These are phyloP conservation scores for Malassezia dermatis DNA, from an alignment of 1,284 basidiomycete genomes.

Conservation along the genomic window DNA sequence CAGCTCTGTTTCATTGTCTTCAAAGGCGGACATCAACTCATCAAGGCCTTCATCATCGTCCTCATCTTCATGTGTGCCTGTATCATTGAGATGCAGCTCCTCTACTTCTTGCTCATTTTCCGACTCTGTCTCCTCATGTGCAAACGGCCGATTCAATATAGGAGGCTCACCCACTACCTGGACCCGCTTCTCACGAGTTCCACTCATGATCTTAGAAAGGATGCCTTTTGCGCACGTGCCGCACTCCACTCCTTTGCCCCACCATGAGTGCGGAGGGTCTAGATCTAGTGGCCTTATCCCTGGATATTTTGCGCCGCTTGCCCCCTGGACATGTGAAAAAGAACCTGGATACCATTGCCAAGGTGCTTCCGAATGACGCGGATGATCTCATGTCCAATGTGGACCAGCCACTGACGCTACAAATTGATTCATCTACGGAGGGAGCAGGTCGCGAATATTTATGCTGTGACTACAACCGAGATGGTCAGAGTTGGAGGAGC, in stretches of 20 bases:
- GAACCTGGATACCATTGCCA: conserved; percentile 72
- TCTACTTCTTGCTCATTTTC: conserved; percentile 18
- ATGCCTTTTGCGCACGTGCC: conserved; percentile 1
- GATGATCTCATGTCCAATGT: conserved; percentile 91
- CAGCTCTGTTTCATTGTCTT: conserved; percentile 50
- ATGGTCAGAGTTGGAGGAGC: conserved; percentile 87
- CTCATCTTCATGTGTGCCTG: conserved; percentile 18
- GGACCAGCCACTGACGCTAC: conserved; percentile 80
- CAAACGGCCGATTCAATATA: neutral
- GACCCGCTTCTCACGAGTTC: conserved; percentile 9
- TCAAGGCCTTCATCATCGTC: conserved; percentile 19
- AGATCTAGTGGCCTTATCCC: conserved; percentile 47
- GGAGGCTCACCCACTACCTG: conserved; percentile 11
- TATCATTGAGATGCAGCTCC: neutral
- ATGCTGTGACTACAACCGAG: conserved; percentile 93
- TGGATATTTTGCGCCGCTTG: conserved; percentile 88
- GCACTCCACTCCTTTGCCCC: conserved; percentile 2
- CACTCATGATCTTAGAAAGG: neutral
- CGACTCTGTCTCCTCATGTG: conserved; percentile 20
- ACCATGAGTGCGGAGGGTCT: conserved; percentile 9
- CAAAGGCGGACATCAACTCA: conserved; percentile 27
- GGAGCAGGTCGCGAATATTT: conserved; percentile 69
- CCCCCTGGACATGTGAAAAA: conserved; percentile 82
- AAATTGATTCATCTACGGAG: conserved; percentile 61
- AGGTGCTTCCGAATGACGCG: conserved; percentile 67